These are phyloP conservation scores for Phytophthora nicotianae DNA, from an alignment of 352 stramenopile genomes.

Conservation along the genomic window DNA sequence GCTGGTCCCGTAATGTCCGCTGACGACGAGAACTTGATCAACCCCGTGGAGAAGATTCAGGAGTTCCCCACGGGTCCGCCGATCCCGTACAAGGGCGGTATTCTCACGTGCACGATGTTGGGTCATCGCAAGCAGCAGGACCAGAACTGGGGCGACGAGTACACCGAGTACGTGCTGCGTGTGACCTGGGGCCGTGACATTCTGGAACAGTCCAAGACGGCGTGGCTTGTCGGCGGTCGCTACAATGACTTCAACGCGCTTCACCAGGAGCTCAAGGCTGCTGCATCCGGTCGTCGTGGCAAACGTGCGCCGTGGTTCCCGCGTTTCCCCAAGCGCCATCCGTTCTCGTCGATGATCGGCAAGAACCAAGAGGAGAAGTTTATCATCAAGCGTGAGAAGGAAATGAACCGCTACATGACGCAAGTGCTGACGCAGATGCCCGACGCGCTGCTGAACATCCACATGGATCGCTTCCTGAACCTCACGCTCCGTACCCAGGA, in stretches of 20 bases:
- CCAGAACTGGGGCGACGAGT: conserved; percentile 91
- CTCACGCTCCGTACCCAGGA: conserved; percentile 85
- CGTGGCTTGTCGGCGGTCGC: conserved; percentile 85
- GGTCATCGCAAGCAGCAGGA: conserved; percentile 89
- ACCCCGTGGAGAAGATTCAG: conserved; percentile 87
- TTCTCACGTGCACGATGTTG: conserved; percentile 90
- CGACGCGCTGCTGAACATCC: conserved; percentile 86
- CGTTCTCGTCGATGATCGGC: conserved; percentile 90
- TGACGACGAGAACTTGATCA: conserved; percentile 87
- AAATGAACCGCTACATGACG: conserved; percentile 92
- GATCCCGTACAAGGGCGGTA: conserved; percentile 91
- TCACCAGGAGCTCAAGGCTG: conserved; percentile 89
- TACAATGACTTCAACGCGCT: conserved; percentile 93
- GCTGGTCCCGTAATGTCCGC: conserved; percentile 83
- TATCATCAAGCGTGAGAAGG: conserved; percentile 91
- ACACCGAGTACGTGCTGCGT: conserved; percentile 90
- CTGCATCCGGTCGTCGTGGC: conserved; percentile 78
- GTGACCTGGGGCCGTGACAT: conserved; percentile 90
- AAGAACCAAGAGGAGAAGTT: conserved; percentile 93
- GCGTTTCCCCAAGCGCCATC: conserved; percentile 89
- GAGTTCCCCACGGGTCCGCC: conserved; percentile 90
- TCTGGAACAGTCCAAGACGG: conserved; percentile 87
- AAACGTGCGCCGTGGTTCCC: conserved; percentile 91
- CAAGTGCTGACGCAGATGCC: conserved; percentile 92
- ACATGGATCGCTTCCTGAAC: conserved; percentile 92